Percentiles rank a stretch among this genome's conserved stretches.
phyloP scores from a whole-genome alignment of 2,329 filamentous ascomycete genomes.

The Pseudogymnoascus sp. region DNA sequence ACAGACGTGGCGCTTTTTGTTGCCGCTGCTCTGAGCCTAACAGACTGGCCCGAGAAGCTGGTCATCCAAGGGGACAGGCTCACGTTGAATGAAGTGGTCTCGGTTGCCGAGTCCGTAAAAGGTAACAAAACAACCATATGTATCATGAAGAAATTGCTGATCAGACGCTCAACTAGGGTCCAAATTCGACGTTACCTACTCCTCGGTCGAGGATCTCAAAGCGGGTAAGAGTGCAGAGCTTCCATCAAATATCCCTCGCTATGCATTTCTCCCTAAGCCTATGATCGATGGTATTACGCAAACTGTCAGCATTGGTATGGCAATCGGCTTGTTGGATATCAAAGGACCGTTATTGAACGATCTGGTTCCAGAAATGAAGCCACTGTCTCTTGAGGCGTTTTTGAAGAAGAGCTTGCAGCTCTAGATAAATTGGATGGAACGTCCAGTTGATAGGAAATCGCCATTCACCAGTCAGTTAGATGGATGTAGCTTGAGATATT shows the following conservation, averaged over 20 bases:
- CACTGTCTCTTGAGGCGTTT: background rate
- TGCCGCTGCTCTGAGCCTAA: slow-evolving; percentile 13
- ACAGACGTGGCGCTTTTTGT: slow-evolving; percentile 22
- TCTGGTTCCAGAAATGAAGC: background rate
- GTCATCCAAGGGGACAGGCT: slow-evolving; percentile 21
- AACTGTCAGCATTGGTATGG: background rate
- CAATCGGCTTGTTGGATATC: background rate
- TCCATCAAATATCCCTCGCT: slow-evolving; percentile 19
- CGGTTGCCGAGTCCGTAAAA: slow-evolving; percentile 16
- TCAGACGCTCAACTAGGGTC: slow-evolving; percentile 11
- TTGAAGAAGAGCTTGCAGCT: background rate
- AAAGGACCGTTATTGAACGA: background rate
- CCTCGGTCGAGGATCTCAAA: slow-evolving; percentile 19
- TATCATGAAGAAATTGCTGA: background rate
- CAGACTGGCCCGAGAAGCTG: slow-evolving; percentile 17
- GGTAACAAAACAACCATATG: slow-evolving; percentile 10
- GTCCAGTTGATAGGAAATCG: background rate
- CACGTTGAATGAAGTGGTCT: slow-evolving; percentile 22
- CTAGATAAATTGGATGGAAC: background rate
- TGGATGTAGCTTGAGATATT: background rate
- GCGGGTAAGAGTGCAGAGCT: slow-evolving; percentile 16
- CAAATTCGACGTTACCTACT: slow-evolving; percentile 23
- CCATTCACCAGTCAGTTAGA: background rate
- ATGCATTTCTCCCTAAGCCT: slow-evolving; percentile 20
- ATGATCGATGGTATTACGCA: slow-evolving; percentile 17